These are phyloP conservation scores for Metschnikowia drakensbergensis DNA, from an alignment of 805 yeast species.

Conservation along the genomic window DNA sequence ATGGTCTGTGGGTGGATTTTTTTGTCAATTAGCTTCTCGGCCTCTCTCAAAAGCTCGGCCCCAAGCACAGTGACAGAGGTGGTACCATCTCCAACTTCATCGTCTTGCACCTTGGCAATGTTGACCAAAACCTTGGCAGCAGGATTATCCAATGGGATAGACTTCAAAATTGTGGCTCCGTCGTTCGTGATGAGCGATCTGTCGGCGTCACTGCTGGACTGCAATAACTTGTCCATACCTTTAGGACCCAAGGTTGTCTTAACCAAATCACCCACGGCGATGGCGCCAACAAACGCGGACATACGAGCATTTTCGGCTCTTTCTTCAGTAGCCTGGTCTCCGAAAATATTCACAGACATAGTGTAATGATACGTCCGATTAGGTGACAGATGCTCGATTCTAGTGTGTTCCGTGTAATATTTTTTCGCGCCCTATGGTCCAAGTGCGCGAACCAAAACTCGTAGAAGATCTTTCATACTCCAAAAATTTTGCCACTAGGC, in stretches of 20 bases:
- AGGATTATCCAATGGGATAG: constrained; percentile 94
- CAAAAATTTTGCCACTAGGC: constrained; percentile 2
- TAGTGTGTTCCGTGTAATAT: constrained; percentile 2
- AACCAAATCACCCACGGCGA: constrained; percentile 97
- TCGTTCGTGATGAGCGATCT: constrained; percentile 86
- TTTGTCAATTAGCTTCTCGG: constrained; percentile 85
- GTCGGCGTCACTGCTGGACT: constrained; percentile 72
- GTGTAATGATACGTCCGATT: background rate
- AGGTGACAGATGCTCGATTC: background rate
- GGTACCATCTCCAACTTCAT: constrained; percentile 98
- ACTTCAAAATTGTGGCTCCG: constrained; percentile 94
- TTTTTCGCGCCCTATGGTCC: constrained; percentile 1
- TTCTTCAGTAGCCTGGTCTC: constrained; percentile 96
- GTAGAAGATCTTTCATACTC: background rate
- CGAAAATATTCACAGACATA: constrained; percentile 87
- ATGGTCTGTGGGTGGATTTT: constrained; percentile 98
- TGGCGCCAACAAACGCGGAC: constrained; percentile 97
- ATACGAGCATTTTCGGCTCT: constrained; percentile 97
- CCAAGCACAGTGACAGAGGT: constrained; percentile 91
- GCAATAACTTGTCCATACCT: constrained; percentile 96
- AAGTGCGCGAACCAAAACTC: constrained; percentile 5
- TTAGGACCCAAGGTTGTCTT: constrained; percentile 95
- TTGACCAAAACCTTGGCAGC: constrained; percentile 96
- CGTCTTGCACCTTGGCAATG: constrained; percentile 94
- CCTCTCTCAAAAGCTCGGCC: constrained; percentile 90